Percentiles rank a stretch among this genome's conserved stretches.
phyloP scores from a whole-genome alignment of 148 eudicot genomes.

The Polygonum aviculare region DNA sequence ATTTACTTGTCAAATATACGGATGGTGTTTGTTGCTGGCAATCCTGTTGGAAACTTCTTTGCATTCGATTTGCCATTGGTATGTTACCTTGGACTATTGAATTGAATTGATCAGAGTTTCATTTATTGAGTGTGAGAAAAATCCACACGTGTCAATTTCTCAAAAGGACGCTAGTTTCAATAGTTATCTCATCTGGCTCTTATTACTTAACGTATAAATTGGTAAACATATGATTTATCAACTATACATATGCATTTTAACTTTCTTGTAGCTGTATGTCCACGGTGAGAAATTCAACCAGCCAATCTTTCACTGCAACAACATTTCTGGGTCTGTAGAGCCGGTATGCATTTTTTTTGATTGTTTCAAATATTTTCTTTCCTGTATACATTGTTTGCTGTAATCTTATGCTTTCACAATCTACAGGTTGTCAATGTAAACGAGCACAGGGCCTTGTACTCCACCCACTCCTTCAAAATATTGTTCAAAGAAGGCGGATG shows the following conservation, averaged over 20 bases:
- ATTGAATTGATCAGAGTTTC: too few relatives aligned
- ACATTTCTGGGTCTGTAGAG: constrained; percentile 76
- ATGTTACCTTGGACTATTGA: constrained; percentile 11
- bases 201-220: not conserved
- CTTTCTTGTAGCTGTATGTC: constrained; percentile 52
- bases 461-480: constrained; percentile 87
- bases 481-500: constrained; percentile 97
- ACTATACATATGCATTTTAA: not conserved
- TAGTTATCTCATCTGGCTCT: not conserved
- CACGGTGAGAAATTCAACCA: constrained; percentile 82
- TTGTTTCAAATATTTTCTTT: not conserved
- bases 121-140: not conserved
- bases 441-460: constrained; percentile 72
- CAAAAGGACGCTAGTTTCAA: not conserved
- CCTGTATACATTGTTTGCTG: not conserved
- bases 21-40: constrained; percentile 82
- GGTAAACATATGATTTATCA: not conserved
- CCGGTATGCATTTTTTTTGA: constrained; percentile 44
- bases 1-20: constrained; percentile 81
- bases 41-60: constrained; percentile 48
- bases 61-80: constrained; percentile 96
- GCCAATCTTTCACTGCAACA: constrained; percentile 87
- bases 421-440: constrained; percentile 77
- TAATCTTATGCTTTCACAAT: not conserved
- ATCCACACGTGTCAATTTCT: not conserved